Percentiles rank a stretch among this genome's conserved stretches.
phyloP scores from a whole-genome alignment of 2,329 filamentous ascomycete species.

The Tolypocladium endophyticum region DNA sequence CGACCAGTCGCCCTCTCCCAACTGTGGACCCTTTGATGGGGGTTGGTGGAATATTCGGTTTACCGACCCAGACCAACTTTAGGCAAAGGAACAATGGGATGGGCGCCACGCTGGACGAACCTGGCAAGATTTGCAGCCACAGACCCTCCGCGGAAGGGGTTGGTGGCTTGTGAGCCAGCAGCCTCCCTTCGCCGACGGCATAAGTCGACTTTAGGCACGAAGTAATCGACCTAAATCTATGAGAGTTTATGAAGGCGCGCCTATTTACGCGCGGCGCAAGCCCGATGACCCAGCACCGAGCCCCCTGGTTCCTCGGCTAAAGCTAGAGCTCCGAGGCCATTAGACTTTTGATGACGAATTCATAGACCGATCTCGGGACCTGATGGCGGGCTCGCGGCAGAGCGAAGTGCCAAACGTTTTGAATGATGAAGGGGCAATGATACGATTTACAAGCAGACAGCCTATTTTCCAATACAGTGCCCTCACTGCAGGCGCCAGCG shows the following conservation, averaged over 20 bases:
- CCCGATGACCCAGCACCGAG: neutral
- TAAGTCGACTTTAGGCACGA: neutral
- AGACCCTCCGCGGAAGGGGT: neutral
- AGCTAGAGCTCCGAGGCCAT: neutral
- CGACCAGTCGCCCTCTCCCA: neutral
- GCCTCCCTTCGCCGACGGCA: neutral
- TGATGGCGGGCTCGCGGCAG: neutral
- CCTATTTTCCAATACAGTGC: neutral
- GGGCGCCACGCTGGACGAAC: neutral
- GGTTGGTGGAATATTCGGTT: neutral
- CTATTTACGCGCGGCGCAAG: neutral
- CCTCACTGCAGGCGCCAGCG: too few species aligned
- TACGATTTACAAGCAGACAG: neutral
- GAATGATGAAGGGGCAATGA: neutral
- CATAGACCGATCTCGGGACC: neutral
- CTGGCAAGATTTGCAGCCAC: neutral
- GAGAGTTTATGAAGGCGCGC: neutral
- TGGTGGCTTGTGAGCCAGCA: neutral
- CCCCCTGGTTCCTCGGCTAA: neutral
- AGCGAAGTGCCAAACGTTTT: neutral
- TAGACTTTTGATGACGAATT: neutral
- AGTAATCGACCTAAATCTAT: neutral
- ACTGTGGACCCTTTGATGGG: neutral
- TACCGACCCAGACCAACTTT: neutral
- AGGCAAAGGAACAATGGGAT: neutral